Evolutionary conservation across 306 rosid genomes (phyloP).

Genomic region (Sechiopsis laciniata): DNA sequence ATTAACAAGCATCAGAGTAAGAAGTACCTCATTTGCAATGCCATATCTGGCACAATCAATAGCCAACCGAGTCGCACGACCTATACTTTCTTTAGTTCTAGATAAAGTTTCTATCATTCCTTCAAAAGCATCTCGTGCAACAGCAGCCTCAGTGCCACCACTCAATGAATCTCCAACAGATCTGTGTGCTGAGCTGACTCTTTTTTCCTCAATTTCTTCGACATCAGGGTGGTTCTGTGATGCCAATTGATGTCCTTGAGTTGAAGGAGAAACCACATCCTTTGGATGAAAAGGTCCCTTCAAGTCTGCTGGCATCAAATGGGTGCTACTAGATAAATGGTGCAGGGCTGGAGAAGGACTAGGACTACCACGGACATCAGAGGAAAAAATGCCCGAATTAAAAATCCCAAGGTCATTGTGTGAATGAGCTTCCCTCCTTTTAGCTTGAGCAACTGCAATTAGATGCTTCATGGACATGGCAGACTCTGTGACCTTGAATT

Average conservation of each 20-base stretch:
- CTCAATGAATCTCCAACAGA: constrained; percentile 70
- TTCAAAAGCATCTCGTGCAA: constrained; percentile 99
- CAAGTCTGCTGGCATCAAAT: constrained; percentile 43
- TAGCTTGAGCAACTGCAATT: constrained; percentile 94
- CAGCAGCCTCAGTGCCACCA: constrained; percentile 97
- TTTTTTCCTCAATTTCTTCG: constrained; percentile 70
- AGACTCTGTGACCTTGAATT: constrained; percentile 59
- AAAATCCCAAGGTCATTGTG: constrained; percentile 46
- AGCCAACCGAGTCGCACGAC: constrained; percentile 99
- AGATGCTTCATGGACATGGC: constrained; percentile 71
- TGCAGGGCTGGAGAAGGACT: constrained; percentile 63
- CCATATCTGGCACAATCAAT: constrained; percentile 98
- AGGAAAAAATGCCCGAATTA: constrained; percentile 29
- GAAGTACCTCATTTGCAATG: constrained; percentile 82
- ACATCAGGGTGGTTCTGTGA: constrained; percentile 49
- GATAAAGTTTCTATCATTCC: constrained; percentile 99
- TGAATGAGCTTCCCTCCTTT: constrained; percentile 65
- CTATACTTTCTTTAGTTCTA: constrained; percentile 96
- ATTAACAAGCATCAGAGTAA: neutral
- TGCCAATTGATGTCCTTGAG: constrained; percentile 42
- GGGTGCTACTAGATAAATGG: constrained; percentile 43
- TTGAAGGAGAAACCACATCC: constrained; percentile 53
- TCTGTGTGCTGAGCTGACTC: constrained; percentile 64
- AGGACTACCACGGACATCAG: constrained; percentile 60
- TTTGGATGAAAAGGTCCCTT: constrained; percentile 45